Base-by-base conservation (phyloP, 148 eudicot species). In the Silene uniflora region DNA sequence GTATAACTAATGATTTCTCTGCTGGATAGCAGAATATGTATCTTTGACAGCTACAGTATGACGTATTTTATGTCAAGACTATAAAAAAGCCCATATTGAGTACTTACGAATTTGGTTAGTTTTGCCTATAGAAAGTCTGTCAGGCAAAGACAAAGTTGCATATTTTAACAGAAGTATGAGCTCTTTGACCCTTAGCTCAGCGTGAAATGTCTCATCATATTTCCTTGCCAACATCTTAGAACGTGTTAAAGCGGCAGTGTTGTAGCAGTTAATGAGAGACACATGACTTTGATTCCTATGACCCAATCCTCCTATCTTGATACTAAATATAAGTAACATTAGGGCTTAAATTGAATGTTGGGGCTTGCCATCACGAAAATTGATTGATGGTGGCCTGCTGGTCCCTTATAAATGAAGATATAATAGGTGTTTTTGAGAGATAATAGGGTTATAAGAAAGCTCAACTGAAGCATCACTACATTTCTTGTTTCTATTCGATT, bases 1-100 rank as follows among this genome's bases (percentile, higher is more conserved):
- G 84, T 81, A 32, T 67, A 35, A 47, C 14, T 46, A 23, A 66
- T 62, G 35, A 10, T 76, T 47, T 49, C 25, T 44, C 7, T 9
- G 29, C n/a, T 22, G 39, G 35, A 23, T 75, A 21, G n/a, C 23
- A 54, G 35, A 27, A 27, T 64, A 27, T 47, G 52, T 39, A 14
- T 29, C 49, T 17, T 72, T 64, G 63, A 23, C 32, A 18, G 10
- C 46, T 67, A 22, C 25, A 29, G 13, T 64, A 25, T 62, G 29
- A 46, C 7, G 23, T 58, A 7, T 46, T 39, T 69, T 69, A 29
- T 44, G 24, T 69, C 18, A 42, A 11, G 25, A 10, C 14, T 61
- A 49, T 8, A 22, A 61, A 24, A 61, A 22, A 8, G 19, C 19
- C 52, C 24, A 29, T 42, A 67, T 58, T 42, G 22, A 16, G 22